Evolutionary conservation across 1,284 basidiomycete species (phyloP), one percentile per base, ranked within the genome.

Genomic region (Trichosporon coremiiforme): DNA sequence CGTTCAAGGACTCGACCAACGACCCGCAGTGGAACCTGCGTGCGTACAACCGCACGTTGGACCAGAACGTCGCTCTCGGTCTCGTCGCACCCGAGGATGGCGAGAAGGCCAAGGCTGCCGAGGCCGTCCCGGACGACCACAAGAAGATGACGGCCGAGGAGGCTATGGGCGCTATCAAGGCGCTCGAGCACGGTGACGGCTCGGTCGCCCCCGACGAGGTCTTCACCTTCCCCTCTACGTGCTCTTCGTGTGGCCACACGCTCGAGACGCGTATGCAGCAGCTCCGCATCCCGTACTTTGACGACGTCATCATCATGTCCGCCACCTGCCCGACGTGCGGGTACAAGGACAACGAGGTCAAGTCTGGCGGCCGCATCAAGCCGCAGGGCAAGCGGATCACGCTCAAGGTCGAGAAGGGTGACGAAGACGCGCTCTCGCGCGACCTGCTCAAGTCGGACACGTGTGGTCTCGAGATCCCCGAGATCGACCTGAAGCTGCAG

Each of bases 281-380:
- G 79, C 91, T 99, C 77, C 90, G 90, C 78, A 98, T 99, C 75
- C 97, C 97, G 0, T 96, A 99, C 84, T 99, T 99, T 87, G 94
- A 98, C 92, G 95, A 99, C 79, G 91, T 96, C 71, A 86, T 99
- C 73, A 95, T 99, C 84, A 99, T 99, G 96, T 97, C 95, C 31
- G 96, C 95, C 31, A 97, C 98, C 80, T 99, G 97, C 83, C 93
- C 94, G 68, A 84, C 86, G 68, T 99, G 96, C 82, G 96, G 96
- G 0, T 99, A 98, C 85, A 88, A 94, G 75, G 96, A 99, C 85
- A 98, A 97, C 80, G 96, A 99, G 85, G 92, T 99, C 79, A 99
- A 99, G 83, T 93, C 93, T 7, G 94, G 96, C 29, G 86, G 90
- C 1, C 94, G 94, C 0, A 94, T 98, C 68, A 91, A 94, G 0